Evolutionary conservation across 139 green algal genomes (phyloP).

Genomic region (Astrephomene gubernaculifera): DNA sequence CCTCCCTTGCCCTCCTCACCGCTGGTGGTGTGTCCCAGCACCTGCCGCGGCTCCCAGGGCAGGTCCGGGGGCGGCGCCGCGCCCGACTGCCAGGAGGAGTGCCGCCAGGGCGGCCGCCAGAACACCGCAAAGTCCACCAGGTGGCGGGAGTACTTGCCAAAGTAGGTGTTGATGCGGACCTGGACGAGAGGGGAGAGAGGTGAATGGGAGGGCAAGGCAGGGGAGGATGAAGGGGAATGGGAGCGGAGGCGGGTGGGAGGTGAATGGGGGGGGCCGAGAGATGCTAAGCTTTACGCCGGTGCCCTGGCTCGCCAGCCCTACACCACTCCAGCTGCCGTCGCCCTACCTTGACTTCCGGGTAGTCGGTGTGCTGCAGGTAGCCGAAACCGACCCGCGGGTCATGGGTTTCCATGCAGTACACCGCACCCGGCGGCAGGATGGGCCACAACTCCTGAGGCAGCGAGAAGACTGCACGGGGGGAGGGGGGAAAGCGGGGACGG

Average conservation of each 20-base stretch:
- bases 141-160: conserved; percentile 17
- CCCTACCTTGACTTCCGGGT: no score
- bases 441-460: conserved; percentile 21
- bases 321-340: no score
- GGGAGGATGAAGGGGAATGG: not conserved
- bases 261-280: no score
- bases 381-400: conserved; percentile 5
- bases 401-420: conserved; percentile 24
- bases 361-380: conserved; percentile 28
- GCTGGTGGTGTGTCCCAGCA: conserved; percentile 24
- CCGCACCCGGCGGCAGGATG: conserved; percentile 20
- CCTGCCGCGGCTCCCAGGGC: conserved; percentile 34
- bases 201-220: not conserved
- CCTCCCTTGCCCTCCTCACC: not conserved
- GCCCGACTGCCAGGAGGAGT: not conserved
- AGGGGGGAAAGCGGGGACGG: not conserved
- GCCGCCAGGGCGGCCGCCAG: conserved; percentile 6
- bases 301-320: no score
- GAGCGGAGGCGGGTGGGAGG: no score
- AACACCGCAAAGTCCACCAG: conserved; percentile 32
- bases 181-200: not conserved
- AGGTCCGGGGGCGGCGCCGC: not conserved
- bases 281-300: no score
- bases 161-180: conserved; percentile 27
- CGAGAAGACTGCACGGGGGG: not conserved